Evolutionary conservation across 108 stramenopile genomes (phyloP), one percentile per base, ranked within the genome.

Genomic region (Schizochytrium sp.): DNA sequence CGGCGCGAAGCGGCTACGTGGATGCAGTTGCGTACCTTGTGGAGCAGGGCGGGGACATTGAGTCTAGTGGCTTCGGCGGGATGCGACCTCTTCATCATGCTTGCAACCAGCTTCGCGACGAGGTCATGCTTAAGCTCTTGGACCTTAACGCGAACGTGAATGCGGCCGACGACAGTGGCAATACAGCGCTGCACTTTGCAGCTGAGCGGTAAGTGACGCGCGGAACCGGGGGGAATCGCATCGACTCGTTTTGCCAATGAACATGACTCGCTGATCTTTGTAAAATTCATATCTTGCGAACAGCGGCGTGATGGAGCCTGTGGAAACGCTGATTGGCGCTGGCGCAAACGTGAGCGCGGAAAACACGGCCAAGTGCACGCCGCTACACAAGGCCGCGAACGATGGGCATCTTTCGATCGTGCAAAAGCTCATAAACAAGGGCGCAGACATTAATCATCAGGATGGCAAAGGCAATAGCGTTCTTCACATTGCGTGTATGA

Each of bases 51-150:
- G 60, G 25, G 18, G 53, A 60, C 47, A 72, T 87, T 21, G 90
- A 90, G 57, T 72, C 88, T 0, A 57, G 71, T 0, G 87, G 87
- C 5, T 90, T 90, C 55, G 90, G 88, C 19, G 90, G 90, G 8
- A 88, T 90, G 88, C 60, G 88, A 8, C 90, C 90, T 25, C 88
- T 90, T 14, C 90, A 90, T 25, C 90, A 90, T 51, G 90, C 90
- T 6, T 90, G 90, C 69, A 90, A 90, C 69, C 87, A 90, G 55
- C 59, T 87, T 23, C 55, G 72, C 34, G 90, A 90, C n/a, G 60
- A 43, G 10, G 60, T 87, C 18, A 88, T 90, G 23, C 58, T 58
- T 1, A 14, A 28, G 14, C 87, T 90, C 16, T 12, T 90, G 14
- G 87, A 88, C 0, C 19, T 59, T 5, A 29, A 29, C 76, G 88